phyloP scores from a whole-genome alignment of 768 basidiomycete genomes.

The Lactarius sp. region DNA sequence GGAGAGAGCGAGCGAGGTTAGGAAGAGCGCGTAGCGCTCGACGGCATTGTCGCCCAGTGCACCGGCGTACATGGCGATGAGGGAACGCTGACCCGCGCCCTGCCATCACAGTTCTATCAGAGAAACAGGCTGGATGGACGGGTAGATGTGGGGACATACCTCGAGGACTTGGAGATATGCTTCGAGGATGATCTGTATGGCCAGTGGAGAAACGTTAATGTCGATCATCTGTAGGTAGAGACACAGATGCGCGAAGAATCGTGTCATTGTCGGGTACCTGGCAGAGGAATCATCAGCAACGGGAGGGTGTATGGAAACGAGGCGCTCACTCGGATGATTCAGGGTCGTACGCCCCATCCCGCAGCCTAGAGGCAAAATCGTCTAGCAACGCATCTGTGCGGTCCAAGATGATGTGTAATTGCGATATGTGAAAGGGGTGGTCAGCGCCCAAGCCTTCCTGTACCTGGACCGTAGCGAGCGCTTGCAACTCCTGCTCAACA shows the following conservation, averaged over 20 bases:
- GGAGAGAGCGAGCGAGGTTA: constrained; percentile 67
- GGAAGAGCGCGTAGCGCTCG: constrained; percentile 87
- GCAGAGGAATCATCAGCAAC: constrained; percentile 1
- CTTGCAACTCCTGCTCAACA: constrained; percentile 51
- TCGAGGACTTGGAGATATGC: constrained; percentile 87
- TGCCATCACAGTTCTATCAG: constrained; percentile 29
- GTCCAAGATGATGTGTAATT: constrained; percentile 71
- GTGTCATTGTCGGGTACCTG: constrained; percentile 67
- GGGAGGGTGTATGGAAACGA: not conserved
- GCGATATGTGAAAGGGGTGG: constrained; percentile 78
- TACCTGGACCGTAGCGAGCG: constrained; percentile 52
- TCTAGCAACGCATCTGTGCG: constrained; percentile 64
- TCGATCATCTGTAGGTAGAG: constrained; percentile 84
- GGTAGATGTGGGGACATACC: constrained; percentile 36
- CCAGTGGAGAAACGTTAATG: constrained; percentile 61
- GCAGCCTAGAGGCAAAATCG: constrained; percentile 56
- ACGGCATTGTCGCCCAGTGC: constrained; percentile 88
- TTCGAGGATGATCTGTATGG: constrained; percentile 79
- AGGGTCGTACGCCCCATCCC: constrained; percentile 44
- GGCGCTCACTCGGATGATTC: constrained; percentile 52
- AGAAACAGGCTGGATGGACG: not conserved
- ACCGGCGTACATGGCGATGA: constrained; percentile 92
- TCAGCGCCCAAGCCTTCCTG: constrained; percentile 62
- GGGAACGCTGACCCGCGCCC: constrained; percentile 71
- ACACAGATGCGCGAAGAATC: constrained; percentile 93